Base-by-base conservation (phyloP, 441 rosid genomes). In the Pelargonium cotyledonis region DNA sequence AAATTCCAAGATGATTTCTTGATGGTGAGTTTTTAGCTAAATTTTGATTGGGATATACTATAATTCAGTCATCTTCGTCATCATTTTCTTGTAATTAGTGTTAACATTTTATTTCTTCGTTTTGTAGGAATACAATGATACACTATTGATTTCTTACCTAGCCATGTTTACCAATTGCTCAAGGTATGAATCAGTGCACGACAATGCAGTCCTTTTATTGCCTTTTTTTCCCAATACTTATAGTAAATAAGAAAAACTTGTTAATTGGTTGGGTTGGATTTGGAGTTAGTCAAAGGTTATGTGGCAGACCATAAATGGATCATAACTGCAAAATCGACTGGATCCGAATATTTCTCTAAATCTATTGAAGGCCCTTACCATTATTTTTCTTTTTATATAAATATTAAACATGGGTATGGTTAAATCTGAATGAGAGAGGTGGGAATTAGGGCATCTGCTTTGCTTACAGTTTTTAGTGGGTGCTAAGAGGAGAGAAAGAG, bases 91-190 rank as follows among this genome's bases (percentile, higher is more conserved):
- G 9, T 10, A 65, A 35, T 23, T 65, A 11, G 18, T 8, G 4
- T 61, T 61, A 1, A 41, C 31, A 29, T 16, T 66, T 68, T 26
- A 35, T 16, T 46, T 65, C 23, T 46, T 65, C 15, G 49, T 66
- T 61, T 70, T 67, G 43, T 84, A 94, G 97, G 99, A 94, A 77
- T 91, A 94, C 80, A 94, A 85, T 51, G 97, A 94, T 70, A 91
- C 91, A 5, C 75, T 91, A 75, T 82, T 94, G 84, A 82, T 89
- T 65, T 80, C 95, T 57, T 94, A 91, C 80, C 83, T 91, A 77
- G 96, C 97, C 67, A 89, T 89, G 95, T 78, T 91, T 77, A 94
- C 97, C 53, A 94, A 88, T 77, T 91, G 96, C 75, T 79, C 96
- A 74, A 91, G 98, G 97, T 93, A 84, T 67, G 71, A 67, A 49